Evolutionary conservation across 75 land plant genomes (phyloP).

Genomic region (Adiantum capillusveneris): DNA sequence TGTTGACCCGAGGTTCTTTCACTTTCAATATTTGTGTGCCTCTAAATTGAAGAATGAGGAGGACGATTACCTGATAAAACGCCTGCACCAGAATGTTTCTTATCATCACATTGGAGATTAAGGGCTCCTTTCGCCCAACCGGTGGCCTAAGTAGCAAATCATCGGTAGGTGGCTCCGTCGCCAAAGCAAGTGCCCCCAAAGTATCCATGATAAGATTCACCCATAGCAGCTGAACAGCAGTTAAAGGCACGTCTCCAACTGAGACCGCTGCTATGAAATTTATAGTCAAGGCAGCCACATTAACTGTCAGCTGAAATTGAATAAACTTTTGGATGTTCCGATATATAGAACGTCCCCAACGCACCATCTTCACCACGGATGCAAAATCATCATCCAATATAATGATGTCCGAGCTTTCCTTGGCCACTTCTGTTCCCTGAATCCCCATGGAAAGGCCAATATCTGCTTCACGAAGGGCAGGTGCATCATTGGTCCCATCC

Average conservation of each 20-base stretch:
- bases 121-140: slow-evolving; percentile 31
- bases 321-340: slow-evolving; percentile 53
- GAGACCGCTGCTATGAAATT: slow-evolving; percentile 41
- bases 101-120: slow-evolving; percentile 7
- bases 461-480: slow-evolving; percentile 45
- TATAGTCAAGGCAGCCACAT: slow-evolving; percentile 38
- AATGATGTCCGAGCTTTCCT: slow-evolving; percentile 49
- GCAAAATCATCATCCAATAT: slow-evolving; percentile 50
- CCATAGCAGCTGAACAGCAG: slow-evolving; percentile 54
- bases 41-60: slow-evolving; percentile 35
- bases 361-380: slow-evolving; percentile 44
- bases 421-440: slow-evolving; percentile 48
- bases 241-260: slow-evolving; percentile 43
- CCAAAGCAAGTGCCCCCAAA: slow-evolving; percentile 53
- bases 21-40: slow-evolving; percentile 32
- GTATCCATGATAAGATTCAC: slow-evolving; percentile 64
- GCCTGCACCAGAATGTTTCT: slow-evolving; percentile 36
- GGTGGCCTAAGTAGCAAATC: slow-evolving; percentile 40
- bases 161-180: slow-evolving; percentile 43
- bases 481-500: slow-evolving; percentile 72
- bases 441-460: slow-evolving; percentile 37
- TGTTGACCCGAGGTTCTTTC: slow-evolving; percentile 11
- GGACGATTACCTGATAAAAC: slow-evolving; percentile 38
- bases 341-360: slow-evolving; percentile 51
- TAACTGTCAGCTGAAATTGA: slow-evolving; percentile 59